phyloP scores from a whole-genome alignment of 495 filamentous ascomycete species.

The Jackrogersella multiformis region DNA sequence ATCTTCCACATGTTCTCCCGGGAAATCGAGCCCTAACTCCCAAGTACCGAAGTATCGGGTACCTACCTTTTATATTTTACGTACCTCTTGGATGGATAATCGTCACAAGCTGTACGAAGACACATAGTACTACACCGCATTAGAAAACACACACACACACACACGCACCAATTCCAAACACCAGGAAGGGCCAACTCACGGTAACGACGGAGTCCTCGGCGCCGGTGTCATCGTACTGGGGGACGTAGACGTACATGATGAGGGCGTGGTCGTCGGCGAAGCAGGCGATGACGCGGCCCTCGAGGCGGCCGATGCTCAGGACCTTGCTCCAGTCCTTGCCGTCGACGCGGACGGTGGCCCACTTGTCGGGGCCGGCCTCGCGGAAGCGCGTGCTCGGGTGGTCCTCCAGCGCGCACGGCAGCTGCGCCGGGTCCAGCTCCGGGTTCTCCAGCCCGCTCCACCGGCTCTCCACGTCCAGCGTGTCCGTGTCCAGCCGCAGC shows the following conservation, averaged over 20 bases:
- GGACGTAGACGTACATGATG: conserved; percentile 91
- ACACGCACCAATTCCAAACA: background rate
- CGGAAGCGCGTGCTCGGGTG: conserved; percentile 80
- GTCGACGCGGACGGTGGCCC: conserved; percentile 89
- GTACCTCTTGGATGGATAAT: background rate
- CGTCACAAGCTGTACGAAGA: conserved; percentile 43
- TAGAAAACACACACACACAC: background rate
- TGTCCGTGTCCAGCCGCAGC: conserved; percentile 78
- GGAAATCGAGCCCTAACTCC: background rate
- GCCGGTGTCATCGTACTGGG: conserved; percentile 69
- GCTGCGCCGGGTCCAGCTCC: conserved; percentile 76
- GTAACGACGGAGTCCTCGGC: conserved; percentile 81
- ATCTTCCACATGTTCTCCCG: background rate
- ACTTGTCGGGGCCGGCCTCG: conserved; percentile 68
- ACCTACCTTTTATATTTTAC: no score
- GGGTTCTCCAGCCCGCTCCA: conserved; percentile 89
- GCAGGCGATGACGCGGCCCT: conserved; percentile 92
- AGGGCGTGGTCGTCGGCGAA: conserved; percentile 80
- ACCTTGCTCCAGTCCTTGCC: conserved; percentile 91
- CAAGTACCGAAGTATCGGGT: no score
- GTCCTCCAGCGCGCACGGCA: conserved; percentile 70
- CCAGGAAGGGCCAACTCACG: conserved; percentile 57
- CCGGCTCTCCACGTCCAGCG: conserved; percentile 78
- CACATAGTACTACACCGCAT: conserved; percentile 46
- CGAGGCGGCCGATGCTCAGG: conserved; percentile 85